Evolutionary conservation across 495 filamentous ascomycete genomes (phyloP).

Genomic region (Talaromyces proteolyticus): DNA sequence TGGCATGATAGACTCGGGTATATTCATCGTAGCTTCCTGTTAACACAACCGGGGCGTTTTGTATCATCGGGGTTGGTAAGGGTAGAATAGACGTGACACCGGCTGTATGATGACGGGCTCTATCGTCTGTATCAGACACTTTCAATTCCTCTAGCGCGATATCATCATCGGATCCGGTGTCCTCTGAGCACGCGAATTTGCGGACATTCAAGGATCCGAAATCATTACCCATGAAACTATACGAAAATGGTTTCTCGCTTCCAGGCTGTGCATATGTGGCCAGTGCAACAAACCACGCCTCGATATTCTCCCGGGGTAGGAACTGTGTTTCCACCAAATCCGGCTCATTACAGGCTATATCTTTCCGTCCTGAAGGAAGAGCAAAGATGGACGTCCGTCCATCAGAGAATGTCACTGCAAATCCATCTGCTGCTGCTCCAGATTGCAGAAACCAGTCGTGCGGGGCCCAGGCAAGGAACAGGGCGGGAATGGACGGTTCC

Average conservation of each 20-base stretch:
- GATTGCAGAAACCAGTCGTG: constrained; percentile 23
- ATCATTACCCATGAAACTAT: constrained; percentile 31
- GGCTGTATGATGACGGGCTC: constrained; percentile 55
- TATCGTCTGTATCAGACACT: constrained; percentile 23
- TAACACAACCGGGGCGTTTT: constrained; percentile 50
- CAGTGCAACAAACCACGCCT: constrained; percentile 41
- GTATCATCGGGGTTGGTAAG: constrained; percentile 28
- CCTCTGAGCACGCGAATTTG: constrained; percentile 17
- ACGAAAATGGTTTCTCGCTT: constrained; percentile 9
- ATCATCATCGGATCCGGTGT: constrained; percentile 8
- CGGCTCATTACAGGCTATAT: neutral
- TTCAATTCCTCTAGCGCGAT: constrained; percentile 6
- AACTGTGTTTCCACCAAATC: constrained; percentile 8
- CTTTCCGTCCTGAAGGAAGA: constrained; percentile 14
- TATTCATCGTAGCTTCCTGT: constrained; percentile 93
- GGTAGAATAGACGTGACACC: constrained; percentile 88
- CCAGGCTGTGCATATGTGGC: constrained; percentile 11
- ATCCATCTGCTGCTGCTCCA: constrained; percentile 28
- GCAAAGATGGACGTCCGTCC: constrained; percentile 51
- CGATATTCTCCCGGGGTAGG: constrained; percentile 30
- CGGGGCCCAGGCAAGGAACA: constrained; percentile 70
- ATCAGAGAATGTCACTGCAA: constrained; percentile 64
- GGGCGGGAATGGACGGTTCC: constrained; percentile 52
- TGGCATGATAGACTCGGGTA: constrained; percentile 58
- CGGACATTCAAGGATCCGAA: constrained; percentile 30